Base-by-base conservation (phyloP, 202 grass and related monocot genomes). In the Hordeum pubiflorum region DNA sequence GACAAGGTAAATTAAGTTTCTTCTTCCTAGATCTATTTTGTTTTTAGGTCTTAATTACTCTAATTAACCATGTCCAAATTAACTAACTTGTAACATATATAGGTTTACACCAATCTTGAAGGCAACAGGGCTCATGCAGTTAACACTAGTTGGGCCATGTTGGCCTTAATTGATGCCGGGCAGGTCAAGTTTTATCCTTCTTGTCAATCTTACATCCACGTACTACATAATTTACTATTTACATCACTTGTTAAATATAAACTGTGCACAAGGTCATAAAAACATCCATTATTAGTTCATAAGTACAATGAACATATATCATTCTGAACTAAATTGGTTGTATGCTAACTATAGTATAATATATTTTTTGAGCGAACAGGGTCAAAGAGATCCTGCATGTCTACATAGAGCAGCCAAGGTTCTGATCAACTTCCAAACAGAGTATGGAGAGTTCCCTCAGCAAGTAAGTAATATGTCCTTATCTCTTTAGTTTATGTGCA, bases 391-490 rank as follows among this genome's bases (percentile, higher is more conserved):
- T 75, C 83, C 86, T 75, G 50, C 32, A 14, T 84, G 89, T 21
- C 90, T 94, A 58, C 89, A 94, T 58, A 71, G 69, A 80, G 91
- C 91, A 63, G 81, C 89, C 5, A 89, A 83, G 62, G 54, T 89
- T 54, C 76, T 94, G 32, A 86, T 91, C 9, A 94, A 91, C 62
- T 86, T 89, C 76, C 91, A 94, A 63, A 75, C 59, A 37, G 83
- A 87, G 61, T 44, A 91, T 43, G 89, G 91, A 41, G 89, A 91
- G 37, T 94, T 94, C 80, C 91, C 91, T 48, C 88, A 94, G 63
- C 91, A 94, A 80, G 91, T 91, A 85, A 61, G 83, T 60, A 38
- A 24, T 41, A 11, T 21, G 20, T 20, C 18, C 4, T 38, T 23
- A 11, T 7, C 50, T 7, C 15, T 43, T 50, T 6, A 50, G 4